Evolutionary conservation across 495 filamentous ascomycete species (phyloP), one percentile per base, ranked within the genome.

Genomic region (Aspergillus indologenus): DNA sequence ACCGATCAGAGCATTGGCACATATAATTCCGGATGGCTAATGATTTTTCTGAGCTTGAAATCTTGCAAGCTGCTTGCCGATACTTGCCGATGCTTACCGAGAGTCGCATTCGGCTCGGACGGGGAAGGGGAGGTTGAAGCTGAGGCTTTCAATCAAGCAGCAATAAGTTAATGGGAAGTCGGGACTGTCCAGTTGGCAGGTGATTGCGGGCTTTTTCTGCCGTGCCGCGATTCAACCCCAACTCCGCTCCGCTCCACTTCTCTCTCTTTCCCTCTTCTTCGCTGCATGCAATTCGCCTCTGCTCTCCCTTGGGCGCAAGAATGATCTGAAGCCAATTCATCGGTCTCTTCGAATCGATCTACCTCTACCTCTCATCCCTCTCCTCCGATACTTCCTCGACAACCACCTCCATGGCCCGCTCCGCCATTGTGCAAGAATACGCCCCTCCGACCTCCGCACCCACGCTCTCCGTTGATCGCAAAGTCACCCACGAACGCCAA

Each of bases 391-490:
- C 40, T 47, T 44, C 58, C 31, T 50, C 45, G 50, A 40, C 7
- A 44, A 54, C 56, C 44, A 51, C 54, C 59, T 52, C 58, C 61
- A 79, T 78, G 77, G 73, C 77, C 59, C 73, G 75, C 57, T 72
- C 75, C 50, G 65, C 73, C 65, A 80, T 92, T 54, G 88, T 92
- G 44, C 83, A 91, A 72, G 88, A 92, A 64, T 90, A 88, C 65
- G 71, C 77, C 45, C 70, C 78, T 47, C 83, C 81, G 76, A 68
- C 79, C 65, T 68, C 84, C 71, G 59, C 74, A 63, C 70, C 84
- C 79, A 77, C 89, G 78, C 75, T 87, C 68, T 71, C 74, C 66
- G 51, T 86, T 78, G 79, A 85, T 79, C 72, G 82, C 67, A 82
- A 88, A 71, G 84, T 89, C 68, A 80, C 83, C 61, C 71, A 80